Base-by-base conservation (phyloP, 2,329 filamentous ascomycete species). In the Fusarium chlamydosporum region DNA sequence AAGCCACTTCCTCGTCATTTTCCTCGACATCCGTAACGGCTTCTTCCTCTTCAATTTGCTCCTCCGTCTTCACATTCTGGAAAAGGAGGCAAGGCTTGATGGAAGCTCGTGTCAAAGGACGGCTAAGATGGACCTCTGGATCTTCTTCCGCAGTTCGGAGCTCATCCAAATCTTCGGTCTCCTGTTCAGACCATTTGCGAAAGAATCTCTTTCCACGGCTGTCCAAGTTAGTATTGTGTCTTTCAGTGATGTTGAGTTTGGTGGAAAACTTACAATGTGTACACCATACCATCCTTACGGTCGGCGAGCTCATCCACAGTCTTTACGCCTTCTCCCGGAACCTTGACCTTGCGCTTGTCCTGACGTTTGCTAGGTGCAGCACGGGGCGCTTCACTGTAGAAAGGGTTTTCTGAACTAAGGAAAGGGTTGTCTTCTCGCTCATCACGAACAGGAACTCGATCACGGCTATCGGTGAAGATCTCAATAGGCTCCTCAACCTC, bases 131-230 rank as follows among this genome's bases (percentile, higher is more conserved):
- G 45, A 76, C 71, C 33, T 80, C 78, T 15, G 76, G 73, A 51
- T 81, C 79, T 45, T 78, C 76, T 16, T 72, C 77, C 3, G 76
- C 77, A 10, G 77, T 79, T 41, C 80, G 73, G n/a, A 59, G 75
- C 75, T 75, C 73, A 38, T 81, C 76, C 53, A 68, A 26, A 41
- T 77, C 75, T 40, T 74, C 71, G 20, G 46, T 76, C 26, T 80
- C 80, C 46, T 81, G 77, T 31, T 82, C 80, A 9, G 81, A 78
- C 71, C 91, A 93, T 75, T 89, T 91, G 78, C 89, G 89, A 81
- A 93, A 93, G 58, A 92, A 83, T 76, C 89, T 92, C 83, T 91
- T 93, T 76, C 92, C 92, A 73, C 92, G 92, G 83, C 91, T 94
- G 65, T 23, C 55, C 51, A 47, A 78, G 74, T 58, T 60, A 64